Percentiles rank a stretch among this genome's conserved stretches.
These are phyloP conservation scores for Nematocida sp. DNA, from an alignment of 371 early-diverging fungal genomes.

Conservation along the genomic window DNA sequence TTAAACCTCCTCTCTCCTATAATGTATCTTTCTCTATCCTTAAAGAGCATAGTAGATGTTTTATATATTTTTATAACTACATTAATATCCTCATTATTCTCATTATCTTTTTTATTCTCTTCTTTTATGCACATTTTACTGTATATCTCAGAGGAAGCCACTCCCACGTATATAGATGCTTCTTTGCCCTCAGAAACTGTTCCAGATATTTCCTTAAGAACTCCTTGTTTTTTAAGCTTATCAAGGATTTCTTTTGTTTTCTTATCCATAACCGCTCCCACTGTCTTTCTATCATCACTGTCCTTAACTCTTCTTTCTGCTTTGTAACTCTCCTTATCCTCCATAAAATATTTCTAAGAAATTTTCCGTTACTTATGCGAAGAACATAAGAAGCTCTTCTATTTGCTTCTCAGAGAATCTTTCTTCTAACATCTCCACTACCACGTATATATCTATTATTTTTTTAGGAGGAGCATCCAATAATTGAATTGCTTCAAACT, in stretches of 20 bases:
- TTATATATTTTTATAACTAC: constrained; percentile 95
- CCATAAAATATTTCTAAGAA: constrained; percentile 22
- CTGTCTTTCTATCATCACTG: constrained; percentile 89
- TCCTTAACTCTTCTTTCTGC: constrained; percentile 68
- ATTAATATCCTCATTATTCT: constrained; percentile 71
- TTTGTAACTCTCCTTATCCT: constrained; percentile 45
- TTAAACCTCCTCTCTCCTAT: constrained; percentile 90
- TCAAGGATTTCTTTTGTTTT: constrained; percentile 88
- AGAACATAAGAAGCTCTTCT: constrained; percentile 59
- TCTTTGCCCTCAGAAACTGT: constrained; percentile 97
- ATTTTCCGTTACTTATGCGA: constrained; percentile 25
- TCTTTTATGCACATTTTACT: constrained; percentile 60
- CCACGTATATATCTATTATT: constrained; percentile 60
- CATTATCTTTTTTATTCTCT: not conserved
- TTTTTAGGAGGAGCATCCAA: constrained; percentile 59
- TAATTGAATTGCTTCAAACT: constrained; percentile 64
- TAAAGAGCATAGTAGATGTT: constrained; percentile 92
- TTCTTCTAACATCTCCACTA: constrained; percentile 67
- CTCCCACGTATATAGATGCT: constrained; percentile 64
- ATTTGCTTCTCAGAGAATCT: constrained; percentile 61
- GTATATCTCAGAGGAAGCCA: constrained; percentile 35
- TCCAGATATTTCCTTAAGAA: constrained; percentile 85
- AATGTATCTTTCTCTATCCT: constrained; percentile 94
- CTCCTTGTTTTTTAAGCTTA: constrained; percentile 80
- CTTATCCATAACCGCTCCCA: constrained; percentile 91